phyloP scores from a whole-genome alignment of 805 yeast genomes.

The Blastobotrys robertii region DNA sequence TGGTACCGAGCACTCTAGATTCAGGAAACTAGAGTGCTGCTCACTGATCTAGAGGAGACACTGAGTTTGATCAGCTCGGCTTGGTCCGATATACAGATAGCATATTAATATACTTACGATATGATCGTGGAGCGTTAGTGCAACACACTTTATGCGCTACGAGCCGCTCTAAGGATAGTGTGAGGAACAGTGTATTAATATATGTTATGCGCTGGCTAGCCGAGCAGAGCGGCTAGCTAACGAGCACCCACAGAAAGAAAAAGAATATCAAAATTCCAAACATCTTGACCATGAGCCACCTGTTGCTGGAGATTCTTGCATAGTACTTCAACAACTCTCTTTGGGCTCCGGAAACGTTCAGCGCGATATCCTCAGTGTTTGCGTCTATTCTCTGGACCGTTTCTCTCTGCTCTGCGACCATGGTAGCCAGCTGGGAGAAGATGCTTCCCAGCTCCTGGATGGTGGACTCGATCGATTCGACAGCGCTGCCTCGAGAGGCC shows the following conservation, averaged over 20 bases:
- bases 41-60: too few relatives aligned
- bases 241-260: constrained; percentile 27
- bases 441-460: constrained; percentile 93
- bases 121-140: too few relatives aligned
- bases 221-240: constrained; percentile 12
- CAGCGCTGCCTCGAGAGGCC: constrained; percentile 79
- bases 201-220: too few relatives aligned
- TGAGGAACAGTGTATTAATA: background rate
- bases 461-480: constrained; percentile 93
- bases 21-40: too few relatives aligned
- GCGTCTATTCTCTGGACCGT: constrained; percentile 90
- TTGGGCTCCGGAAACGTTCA: constrained; percentile 90
- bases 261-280: constrained; percentile 72
- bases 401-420: constrained; percentile 98
- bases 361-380: constrained; percentile 84
- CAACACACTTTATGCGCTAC: too few relatives aligned
- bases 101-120: background rate
- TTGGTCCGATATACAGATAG: background rate
- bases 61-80: background rate
- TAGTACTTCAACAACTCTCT: constrained; percentile 85
- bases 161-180: background rate
- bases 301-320: constrained; percentile 74
- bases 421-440: constrained; percentile 89
- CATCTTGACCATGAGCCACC: constrained; percentile 85
- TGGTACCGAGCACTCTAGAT: too few relatives aligned